Evolutionary conservation across 371 early-diverging fungal genomes (phyloP).

Genomic region (Phascolomyces articulosus): DNA sequence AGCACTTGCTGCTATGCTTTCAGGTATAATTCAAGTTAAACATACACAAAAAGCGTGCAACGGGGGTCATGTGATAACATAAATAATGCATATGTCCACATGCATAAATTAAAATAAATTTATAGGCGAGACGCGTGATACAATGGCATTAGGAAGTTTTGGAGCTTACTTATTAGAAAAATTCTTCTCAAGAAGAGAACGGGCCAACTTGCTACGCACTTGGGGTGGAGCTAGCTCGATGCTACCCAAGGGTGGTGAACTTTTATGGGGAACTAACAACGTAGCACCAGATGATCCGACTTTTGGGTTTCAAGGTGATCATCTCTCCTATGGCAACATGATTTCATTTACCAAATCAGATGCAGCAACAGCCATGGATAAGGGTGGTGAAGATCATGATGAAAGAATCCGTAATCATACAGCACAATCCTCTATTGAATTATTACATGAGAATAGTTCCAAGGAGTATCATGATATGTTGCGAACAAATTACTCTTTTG

Average conservation of each 20-base stretch:
- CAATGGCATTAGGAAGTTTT: slow-evolving; percentile 80
- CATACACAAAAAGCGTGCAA: too few species aligned
- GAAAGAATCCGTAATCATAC: slow-evolving; percentile 49
- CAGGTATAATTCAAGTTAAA: too few species aligned
- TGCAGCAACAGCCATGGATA: not conserved
- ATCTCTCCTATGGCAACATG: slow-evolving; percentile 44
- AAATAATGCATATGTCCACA: not conserved
- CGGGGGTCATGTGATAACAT: too few species aligned
- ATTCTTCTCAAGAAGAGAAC: slow-evolving; percentile 81
- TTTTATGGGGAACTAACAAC: slow-evolving; percentile 76
- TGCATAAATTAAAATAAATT: not conserved
- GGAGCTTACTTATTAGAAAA: slow-evolving; percentile 83
- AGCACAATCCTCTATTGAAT: slow-evolving; percentile 54
- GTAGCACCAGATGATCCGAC: slow-evolving; percentile 65
- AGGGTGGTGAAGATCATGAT: not conserved
- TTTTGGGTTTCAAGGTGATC: slow-evolving; percentile 35
- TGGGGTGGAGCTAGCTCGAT: slow-evolving; percentile 83
- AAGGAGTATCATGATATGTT: slow-evolving; percentile 55
- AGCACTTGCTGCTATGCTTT: slow-evolving; percentile 73
- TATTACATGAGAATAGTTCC: slow-evolving; percentile 57
- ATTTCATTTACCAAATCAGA: slow-evolving; percentile 32
- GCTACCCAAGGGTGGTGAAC: slow-evolving; percentile 88
- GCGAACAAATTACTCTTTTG: slow-evolving; percentile 66
- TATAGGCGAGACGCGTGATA: slow-evolving; percentile 85
- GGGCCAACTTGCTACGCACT: slow-evolving; percentile 78